Conservation (phyloP, 805 yeast genomes). For the Huiozyma naganishii region DNA sequence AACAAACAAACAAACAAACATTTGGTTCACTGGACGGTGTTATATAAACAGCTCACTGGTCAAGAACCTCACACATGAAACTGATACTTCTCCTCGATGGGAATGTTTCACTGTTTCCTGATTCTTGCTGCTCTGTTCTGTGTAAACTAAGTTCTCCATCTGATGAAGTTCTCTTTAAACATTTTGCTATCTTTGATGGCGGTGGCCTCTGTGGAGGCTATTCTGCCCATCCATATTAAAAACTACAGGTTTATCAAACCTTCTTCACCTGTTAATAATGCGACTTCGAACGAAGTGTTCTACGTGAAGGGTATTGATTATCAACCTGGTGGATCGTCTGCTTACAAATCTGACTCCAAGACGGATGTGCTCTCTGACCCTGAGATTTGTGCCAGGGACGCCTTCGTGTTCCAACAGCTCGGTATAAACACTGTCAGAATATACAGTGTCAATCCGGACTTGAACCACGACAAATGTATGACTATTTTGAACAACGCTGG, state of each 20-base stretch:
- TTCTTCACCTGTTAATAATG: constrained; percentile 27
- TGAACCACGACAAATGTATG: constrained; percentile 88
- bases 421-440: constrained; percentile 82
- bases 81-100: no score
- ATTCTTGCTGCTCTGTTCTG: no score
- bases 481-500: constrained; percentile 83
- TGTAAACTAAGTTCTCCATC: neutral
- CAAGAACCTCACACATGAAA: no score
- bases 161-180: constrained; percentile 2
- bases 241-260: constrained; percentile 55
- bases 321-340: constrained; percentile 88
- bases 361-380: constrained; percentile 65
- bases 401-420: constrained; percentile 61
- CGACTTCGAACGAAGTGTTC: constrained; percentile 44
- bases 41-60: no score
- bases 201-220: constrained; percentile 27
- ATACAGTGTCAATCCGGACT: constrained; percentile 71
- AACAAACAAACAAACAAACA: no score
- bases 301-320: constrained; percentile 82
- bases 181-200: constrained; percentile 8
- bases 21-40: no score
- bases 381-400: constrained; percentile 68
- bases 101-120: no score
- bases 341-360: constrained; percentile 22
- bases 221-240: constrained; percentile 46